Conservation (phyloP, 2,329 filamentous ascomycete species). For the Pseudogymnoascus sp. region DNA sequence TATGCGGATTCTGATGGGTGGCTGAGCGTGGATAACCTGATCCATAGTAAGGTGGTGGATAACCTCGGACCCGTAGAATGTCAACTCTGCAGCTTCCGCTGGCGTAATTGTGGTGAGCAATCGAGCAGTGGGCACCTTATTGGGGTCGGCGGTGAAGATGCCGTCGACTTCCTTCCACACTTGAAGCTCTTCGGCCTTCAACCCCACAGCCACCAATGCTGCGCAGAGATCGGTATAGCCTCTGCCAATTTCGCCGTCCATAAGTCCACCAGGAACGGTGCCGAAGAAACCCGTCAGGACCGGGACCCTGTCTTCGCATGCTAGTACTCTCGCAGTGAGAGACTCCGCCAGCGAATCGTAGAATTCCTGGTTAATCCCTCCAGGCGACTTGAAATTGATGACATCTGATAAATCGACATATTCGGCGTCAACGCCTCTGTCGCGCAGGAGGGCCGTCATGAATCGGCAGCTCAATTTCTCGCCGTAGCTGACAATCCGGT, state of each 20-base stretch:
- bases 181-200: conserved; percentile 83
- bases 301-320: conserved; percentile 63
- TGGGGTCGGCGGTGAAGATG: conserved; percentile 77
- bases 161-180: conserved; percentile 99
- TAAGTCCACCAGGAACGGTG: conserved; percentile 80
- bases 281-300: conserved; percentile 94
- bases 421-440: conserved; percentile 74
- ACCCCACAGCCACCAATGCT: conserved; percentile 80
- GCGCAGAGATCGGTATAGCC: conserved; percentile 97
- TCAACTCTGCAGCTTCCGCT: conserved; percentile 90
- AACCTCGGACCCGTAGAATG: conserved; percentile 90
- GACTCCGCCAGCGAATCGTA: conserved; percentile 59
- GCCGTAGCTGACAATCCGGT: conserved; percentile 87
- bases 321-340: conserved; percentile 57
- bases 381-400: conserved; percentile 57
- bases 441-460: conserved; percentile 78
- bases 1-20: conserved; percentile 77
- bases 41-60: conserved; percentile 99
- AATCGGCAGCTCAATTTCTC: conserved; percentile 93
- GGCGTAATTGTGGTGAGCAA: conserved; percentile 86
- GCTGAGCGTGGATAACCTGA: conserved; percentile 76
- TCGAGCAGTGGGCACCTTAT: conserved; percentile 86
- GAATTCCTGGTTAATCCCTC: conserved; percentile 59
- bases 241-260: conserved; percentile 82
- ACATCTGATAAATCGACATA: conserved; percentile 86